phyloP scores from a whole-genome alignment of 2,329 filamentous ascomycete species.

The Immersiporthe knoxdaviesiana region DNA sequence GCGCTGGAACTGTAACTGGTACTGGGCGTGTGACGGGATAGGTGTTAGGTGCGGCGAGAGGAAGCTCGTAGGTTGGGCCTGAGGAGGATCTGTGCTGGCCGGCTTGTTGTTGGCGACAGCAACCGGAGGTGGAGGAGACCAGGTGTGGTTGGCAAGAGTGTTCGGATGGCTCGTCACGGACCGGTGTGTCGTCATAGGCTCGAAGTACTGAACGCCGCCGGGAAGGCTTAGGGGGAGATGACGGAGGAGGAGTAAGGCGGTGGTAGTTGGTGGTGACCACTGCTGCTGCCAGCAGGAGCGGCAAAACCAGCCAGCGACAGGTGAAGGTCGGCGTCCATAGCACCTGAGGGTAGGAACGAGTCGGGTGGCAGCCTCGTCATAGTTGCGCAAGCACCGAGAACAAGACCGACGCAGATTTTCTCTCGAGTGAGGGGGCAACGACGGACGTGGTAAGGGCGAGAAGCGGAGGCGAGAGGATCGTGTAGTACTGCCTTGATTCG shows the following conservation, averaged over 20 bases:
- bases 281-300: conserved; percentile 31
- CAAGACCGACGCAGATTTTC: not conserved
- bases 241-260: conserved; percentile 38
- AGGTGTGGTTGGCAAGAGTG: conserved; percentile 29
- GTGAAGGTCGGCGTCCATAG: conserved; percentile 40
- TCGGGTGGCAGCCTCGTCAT: conserved; percentile 49
- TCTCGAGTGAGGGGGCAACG: not conserved
- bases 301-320: conserved; percentile 34
- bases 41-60: conserved; percentile 36
- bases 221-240: conserved; percentile 47
- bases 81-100: conserved; percentile 31
- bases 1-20: conserved; percentile 33
- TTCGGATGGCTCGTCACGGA: conserved; percentile 32
- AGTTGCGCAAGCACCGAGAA: conserved; percentile 30
- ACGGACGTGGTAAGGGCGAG: not conserved
- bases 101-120: conserved; percentile 20
- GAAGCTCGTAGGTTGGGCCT: conserved; percentile 32
- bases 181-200: conserved; percentile 34
- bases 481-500: not conserved
- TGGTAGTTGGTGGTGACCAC: too few relatives aligned
- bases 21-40: conserved; percentile 31
- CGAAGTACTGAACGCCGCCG: conserved; percentile 44
- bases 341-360: conserved; percentile 47
- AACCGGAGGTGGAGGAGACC: conserved; percentile 4
- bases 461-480: not conserved